Evolutionary conservation across 2,329 filamentous ascomycete genomes (phyloP), one percentile per base, ranked within the genome.

Genomic region (Tolypocladium pustulatum): DNA sequence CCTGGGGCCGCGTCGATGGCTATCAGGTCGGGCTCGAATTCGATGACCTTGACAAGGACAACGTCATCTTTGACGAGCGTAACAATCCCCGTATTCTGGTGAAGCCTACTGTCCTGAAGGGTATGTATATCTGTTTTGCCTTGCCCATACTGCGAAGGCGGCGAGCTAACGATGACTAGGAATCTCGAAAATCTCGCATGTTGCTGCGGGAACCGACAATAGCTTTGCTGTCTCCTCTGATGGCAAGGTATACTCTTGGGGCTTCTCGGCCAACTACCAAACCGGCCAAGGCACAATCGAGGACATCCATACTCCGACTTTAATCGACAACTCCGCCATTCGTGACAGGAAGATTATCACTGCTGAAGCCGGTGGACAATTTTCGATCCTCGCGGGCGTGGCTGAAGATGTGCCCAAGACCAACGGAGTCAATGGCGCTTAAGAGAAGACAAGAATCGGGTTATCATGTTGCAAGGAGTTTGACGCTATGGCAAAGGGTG

Each of bases 361-460:
- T 73, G 89, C 89, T n/a, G 90, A 89, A 51, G 88, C 88, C n/a
- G 92, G 93, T 63, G 91, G 91, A 6, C 92, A 97, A 69, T 97
- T 85, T 71, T 88, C 86, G 1, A 74, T 90, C 30, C 66, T 90
- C n/a, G 78, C 80, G 12, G 80, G 80, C 57, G 68, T 69, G 60
- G 65, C 74, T 30, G 68, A 70, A 25, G 68, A 66, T 12, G 63
- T 54, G 1, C 65, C 66, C 55, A 63, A 64, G 59, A 62, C 64
- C 46, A 75, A 75, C 51, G 72, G 73, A 17, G 37, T 61, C 30
- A 59, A 59, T 17, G 58, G 58, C 25, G 32, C 30, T 27, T 53
- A 27, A 37, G 30, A 34, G 25, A 20, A 43, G 38, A 49, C 36
- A n/a, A 37, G 57, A 40, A 46, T n/a, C 36, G 46, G 9, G 4